phyloP scores from a whole-genome alignment of 2,329 filamentous ascomycete species.

The Fusarium temperatum region DNA sequence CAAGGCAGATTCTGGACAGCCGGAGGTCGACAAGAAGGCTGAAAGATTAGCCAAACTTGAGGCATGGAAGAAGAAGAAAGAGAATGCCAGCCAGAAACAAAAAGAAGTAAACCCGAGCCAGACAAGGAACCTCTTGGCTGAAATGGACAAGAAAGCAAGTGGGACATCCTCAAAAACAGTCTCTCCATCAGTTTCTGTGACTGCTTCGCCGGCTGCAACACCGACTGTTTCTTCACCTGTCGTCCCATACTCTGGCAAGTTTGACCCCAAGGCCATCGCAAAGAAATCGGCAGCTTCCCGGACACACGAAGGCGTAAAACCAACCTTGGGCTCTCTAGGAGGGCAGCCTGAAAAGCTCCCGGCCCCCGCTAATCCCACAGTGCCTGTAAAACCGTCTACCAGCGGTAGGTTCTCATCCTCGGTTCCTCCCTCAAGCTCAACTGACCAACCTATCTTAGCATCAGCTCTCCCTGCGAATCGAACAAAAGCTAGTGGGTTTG shows the following conservation, averaged over 20 bases:
- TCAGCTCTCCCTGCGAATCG: slow-evolving; percentile 72
- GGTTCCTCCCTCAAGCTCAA: not conserved
- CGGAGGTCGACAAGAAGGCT: slow-evolving; percentile 78
- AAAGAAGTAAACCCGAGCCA: slow-evolving; percentile 72
- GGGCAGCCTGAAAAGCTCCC: slow-evolving; percentile 50
- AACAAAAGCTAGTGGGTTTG: slow-evolving; percentile 84
- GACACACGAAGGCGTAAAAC: slow-evolving; percentile 61
- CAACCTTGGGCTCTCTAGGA: slow-evolving; percentile 58
- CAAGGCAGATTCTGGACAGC: slow-evolving; percentile 58
- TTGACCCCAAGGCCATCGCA: slow-evolving; percentile 85
- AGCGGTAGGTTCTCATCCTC: slow-evolving; percentile 47
- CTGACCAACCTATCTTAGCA: slow-evolving; percentile 47
- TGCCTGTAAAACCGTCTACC: slow-evolving; percentile 46
- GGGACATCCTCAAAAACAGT: slow-evolving; percentile 53
- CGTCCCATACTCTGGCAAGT: slow-evolving; percentile 77
- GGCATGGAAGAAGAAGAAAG: slow-evolving; percentile 92
- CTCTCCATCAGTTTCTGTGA: slow-evolving; percentile 62
- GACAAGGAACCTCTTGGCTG: slow-evolving; percentile 72
- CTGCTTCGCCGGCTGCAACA: slow-evolving; percentile 59
- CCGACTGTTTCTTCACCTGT: slow-evolving; percentile 61
- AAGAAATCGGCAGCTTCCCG: slow-evolving; percentile 76
- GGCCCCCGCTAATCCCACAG: slow-evolving; percentile 43
- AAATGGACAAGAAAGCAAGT: slow-evolving; percentile 76
- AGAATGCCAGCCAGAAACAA: slow-evolving; percentile 77
- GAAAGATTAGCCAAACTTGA: slow-evolving; percentile 84